These are phyloP conservation scores for Mycena crocata DNA, from an alignment of 768 basidiomycete species.

Conservation along the genomic window DNA sequence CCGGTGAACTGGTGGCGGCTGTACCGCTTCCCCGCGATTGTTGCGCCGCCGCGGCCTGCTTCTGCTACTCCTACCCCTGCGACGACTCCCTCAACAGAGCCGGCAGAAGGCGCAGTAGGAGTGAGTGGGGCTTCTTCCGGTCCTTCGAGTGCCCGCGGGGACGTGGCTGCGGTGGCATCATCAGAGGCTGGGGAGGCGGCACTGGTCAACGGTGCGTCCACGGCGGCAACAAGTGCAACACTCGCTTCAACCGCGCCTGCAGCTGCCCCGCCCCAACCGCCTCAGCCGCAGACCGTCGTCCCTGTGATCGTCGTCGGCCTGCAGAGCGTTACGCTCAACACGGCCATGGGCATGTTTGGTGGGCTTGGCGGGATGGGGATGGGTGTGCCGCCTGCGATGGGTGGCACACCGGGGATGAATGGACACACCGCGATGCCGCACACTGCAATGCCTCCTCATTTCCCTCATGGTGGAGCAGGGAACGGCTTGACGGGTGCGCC, in stretches of 20 bases:
- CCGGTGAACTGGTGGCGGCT: conserved; percentile 86
- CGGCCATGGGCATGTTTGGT: conserved; percentile 36
- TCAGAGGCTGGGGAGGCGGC: too few species aligned
- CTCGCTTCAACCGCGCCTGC: not conserved
- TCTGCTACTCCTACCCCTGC: conserved; percentile 13
- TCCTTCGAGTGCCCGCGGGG: not conserved
- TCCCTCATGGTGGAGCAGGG: too few species aligned
- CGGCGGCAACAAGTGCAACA: not conserved
- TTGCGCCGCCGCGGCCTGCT: not conserved
- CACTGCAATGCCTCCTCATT: too few species aligned
- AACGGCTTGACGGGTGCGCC: too few species aligned
- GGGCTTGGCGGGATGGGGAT: not conserved
- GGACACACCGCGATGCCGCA: too few species aligned
- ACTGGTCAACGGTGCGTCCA: too few species aligned
- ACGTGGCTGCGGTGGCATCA: not conserved
- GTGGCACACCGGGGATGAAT: too few species aligned
- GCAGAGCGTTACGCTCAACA: conserved; percentile 63
- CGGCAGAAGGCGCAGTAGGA: not conserved
- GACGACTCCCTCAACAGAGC: not conserved
- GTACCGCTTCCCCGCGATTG: conserved; percentile 83
- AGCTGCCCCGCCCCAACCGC: not conserved
- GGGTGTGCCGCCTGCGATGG: too few species aligned
- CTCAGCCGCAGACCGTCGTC: conserved; percentile 62
- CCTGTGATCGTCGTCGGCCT: conserved; percentile 88
- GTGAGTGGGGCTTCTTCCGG: not conserved